A percentile compares a stretch with the other conserved stretches of the same genome.
Evolutionary conservation across 331 rosid species (phyloP).

Genomic region (Telfairia occidentalis): DNA sequence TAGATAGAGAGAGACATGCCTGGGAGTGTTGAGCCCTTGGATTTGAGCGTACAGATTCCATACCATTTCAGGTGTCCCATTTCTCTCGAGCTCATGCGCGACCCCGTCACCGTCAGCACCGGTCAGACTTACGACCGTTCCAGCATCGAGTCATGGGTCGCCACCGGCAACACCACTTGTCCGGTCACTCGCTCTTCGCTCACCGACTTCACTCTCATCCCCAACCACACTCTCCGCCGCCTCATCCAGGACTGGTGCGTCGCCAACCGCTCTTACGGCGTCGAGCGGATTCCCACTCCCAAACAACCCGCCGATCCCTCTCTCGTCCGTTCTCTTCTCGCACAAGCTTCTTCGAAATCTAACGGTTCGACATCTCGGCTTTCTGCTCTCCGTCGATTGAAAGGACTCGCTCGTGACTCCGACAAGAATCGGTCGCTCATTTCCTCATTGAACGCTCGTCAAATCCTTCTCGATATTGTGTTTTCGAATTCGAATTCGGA

Average conservation of each 20-base stretch:
- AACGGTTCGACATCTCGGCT: constrained; percentile 27
- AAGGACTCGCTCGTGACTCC: constrained; percentile 73
- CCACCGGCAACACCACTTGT: constrained; percentile 80
- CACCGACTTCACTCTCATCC: constrained; percentile 71
- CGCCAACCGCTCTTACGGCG: constrained; percentile 66
- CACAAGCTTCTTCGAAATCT: constrained; percentile 43
- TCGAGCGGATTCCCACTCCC: constrained; percentile 87
- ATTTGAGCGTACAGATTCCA: constrained; percentile 77
- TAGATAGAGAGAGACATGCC: constrained; percentile 37
- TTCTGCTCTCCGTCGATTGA: constrained; percentile 54
- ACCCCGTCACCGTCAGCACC: constrained; percentile 79
- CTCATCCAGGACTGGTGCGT: constrained; percentile 98
- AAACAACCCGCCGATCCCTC: constrained; percentile 85
- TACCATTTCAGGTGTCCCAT: constrained; percentile 91
- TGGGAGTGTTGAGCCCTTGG: constrained; percentile 69
- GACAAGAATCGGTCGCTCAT: constrained; percentile 73
- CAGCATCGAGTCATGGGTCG: constrained; percentile 86
- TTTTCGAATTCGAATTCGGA: constrained; percentile 22
- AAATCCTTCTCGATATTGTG: constrained; percentile 26
- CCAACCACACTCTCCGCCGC: constrained; percentile 85
- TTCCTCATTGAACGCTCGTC: constrained; percentile 37
- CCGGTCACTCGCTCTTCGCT: constrained; percentile 67
- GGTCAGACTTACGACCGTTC: constrained; percentile 94
- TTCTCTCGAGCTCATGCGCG: constrained; percentile 80
- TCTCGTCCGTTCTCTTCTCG: constrained; percentile 42